Conservation (phyloP, 139 green algal genomes). For the Chlamydomonas incerta region DNA sequence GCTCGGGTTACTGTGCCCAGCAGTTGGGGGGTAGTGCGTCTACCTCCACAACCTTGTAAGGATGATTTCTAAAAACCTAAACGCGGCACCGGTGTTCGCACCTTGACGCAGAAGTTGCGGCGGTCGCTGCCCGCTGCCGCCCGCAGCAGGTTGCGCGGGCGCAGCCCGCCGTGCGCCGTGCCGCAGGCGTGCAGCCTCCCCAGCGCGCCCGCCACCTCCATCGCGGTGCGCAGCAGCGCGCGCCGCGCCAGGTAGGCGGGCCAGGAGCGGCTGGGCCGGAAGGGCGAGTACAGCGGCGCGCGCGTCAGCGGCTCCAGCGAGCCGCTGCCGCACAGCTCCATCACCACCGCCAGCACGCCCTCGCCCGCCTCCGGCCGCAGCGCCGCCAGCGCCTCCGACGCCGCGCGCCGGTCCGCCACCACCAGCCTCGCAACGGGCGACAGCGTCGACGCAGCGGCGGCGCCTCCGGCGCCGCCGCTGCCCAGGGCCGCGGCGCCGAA, state of each 20-base stretch:
- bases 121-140: background rate
- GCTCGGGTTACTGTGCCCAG: no score
- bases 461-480: background rate
- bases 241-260: conserved; percentile 39
- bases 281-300: conserved; percentile 5
- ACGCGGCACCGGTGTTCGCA: background rate
- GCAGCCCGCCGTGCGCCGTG: conserved; percentile 4
- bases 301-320: conserved; percentile 12
- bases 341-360: conserved; percentile 25
- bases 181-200: conserved; percentile 3
- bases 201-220: conserved; percentile 24
- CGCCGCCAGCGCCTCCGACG: background rate
- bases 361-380: background rate
- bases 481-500: background rate
- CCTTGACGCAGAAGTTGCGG: conserved; percentile 30
- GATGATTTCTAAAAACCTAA: background rate
- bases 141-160: conserved; percentile 23
- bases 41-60: no score
- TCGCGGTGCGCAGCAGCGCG: conserved; percentile 23
- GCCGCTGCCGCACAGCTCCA: conserved; percentile 20
- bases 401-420: background rate
- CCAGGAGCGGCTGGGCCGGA: conserved; percentile 38
- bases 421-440: background rate
- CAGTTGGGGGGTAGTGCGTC: no score
- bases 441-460: background rate